Evolutionary conservation across 208 protist genomes (phyloP).

Genomic region (Naegleria gruberi): DNA sequence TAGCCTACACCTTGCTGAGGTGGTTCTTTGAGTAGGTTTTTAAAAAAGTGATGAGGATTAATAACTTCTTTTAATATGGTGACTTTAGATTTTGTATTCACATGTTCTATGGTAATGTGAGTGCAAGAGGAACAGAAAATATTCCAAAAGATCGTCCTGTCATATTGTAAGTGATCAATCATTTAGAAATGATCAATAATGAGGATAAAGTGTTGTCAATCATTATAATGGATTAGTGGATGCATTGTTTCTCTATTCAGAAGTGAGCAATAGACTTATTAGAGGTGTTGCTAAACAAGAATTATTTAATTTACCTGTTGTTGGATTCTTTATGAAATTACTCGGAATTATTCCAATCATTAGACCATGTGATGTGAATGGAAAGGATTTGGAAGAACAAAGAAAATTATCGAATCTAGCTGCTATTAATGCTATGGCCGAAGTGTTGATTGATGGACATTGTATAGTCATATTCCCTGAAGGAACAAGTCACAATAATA

Average conservation of each 20-base stretch:
- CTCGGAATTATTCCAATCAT: background rate
- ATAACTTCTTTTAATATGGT: too few species aligned
- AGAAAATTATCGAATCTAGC: background rate
- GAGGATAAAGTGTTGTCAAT: background rate
- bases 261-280: background rate
- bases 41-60: too few species aligned
- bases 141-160: background rate
- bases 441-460: background rate
- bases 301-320: background rate
- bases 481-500: background rate
- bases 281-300: background rate
- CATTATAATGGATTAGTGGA: conserved; percentile 9
- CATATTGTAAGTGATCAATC: background rate
- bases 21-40: background rate
- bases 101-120: background rate
- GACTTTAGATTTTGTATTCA: background rate
- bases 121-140: background rate
- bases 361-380: background rate
- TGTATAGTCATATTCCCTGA: background rate
- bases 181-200: background rate
- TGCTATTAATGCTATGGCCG: background rate
- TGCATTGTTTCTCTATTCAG: background rate
- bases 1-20: background rate
- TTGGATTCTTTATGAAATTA: background rate
- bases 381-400: background rate